Evolutionary conservation across 2,329 filamentous ascomycete species (phyloP).

Genomic region (Aspergillus alliaceus): DNA sequence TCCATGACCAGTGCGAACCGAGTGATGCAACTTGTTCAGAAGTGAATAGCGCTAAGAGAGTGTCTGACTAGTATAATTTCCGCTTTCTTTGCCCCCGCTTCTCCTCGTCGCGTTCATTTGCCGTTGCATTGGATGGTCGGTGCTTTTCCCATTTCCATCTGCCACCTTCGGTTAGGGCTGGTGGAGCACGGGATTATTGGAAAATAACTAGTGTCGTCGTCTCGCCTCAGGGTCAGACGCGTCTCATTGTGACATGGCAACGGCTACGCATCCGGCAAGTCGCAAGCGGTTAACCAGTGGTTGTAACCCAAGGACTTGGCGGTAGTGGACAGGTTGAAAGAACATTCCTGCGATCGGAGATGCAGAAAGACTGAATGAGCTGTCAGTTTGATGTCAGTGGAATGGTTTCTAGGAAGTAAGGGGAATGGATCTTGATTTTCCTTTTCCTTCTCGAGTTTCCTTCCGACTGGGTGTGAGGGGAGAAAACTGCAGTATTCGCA

Average conservation of each 20-base stretch:
- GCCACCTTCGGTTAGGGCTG: no score
- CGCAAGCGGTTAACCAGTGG: conserved; percentile 6
- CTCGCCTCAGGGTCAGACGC: background rate
- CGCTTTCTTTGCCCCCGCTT: background rate
- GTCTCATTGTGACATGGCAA: conserved; percentile 12
- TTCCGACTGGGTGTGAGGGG: background rate
- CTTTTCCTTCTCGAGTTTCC: background rate
- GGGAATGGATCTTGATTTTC: background rate
- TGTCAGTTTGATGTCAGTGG: background rate
- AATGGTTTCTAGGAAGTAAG: background rate
- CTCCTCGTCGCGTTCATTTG: background rate
- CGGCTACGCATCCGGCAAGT: conserved; percentile 11
- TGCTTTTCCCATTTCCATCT: background rate
- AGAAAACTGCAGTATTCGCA: no score
- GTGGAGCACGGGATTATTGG: conserved; percentile 11
- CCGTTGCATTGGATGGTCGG: background rate
- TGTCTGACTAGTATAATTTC: background rate
- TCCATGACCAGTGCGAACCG: no score
- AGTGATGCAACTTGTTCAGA: background rate
- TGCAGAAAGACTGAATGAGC: background rate
- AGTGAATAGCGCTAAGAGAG: background rate
- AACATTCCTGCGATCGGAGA: conserved; percentile 3
- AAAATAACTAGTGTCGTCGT: conserved; percentile 7
- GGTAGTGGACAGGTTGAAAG: conserved; percentile 1
- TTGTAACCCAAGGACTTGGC: conserved; percentile 2